Conservation (phyloP, 2,329 filamentous ascomycete species). For the Xylaria sp. region DNA sequence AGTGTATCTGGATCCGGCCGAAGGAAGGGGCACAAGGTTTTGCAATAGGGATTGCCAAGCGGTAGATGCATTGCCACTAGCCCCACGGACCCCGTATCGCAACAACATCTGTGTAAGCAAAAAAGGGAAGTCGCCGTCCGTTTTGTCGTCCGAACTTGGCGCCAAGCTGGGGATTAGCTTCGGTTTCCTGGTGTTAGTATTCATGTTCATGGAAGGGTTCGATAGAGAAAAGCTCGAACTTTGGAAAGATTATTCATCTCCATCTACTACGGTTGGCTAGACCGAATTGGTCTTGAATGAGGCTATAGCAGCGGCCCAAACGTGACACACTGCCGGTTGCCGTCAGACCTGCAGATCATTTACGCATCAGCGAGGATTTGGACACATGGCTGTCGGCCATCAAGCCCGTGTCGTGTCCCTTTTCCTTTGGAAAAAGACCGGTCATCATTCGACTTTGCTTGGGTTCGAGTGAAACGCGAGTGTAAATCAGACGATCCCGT, state of each 20-base stretch:
- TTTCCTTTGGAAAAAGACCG: background rate
- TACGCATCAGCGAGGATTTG: conserved; percentile 30
- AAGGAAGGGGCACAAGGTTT: background rate
- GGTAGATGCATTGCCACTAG: conserved; percentile 16
- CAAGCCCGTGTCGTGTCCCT: conserved; percentile 12
- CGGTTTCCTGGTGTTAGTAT: background rate
- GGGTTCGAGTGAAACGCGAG: background rate
- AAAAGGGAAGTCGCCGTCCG: background rate
- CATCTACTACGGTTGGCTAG: background rate
- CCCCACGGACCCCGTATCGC: conserved; percentile 18
- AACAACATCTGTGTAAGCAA: background rate
- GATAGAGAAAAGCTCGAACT: background rate
- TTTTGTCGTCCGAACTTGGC: background rate
- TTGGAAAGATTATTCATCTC: background rate
- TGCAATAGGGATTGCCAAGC: conserved; percentile 21
- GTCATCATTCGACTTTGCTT: conserved; percentile 16
- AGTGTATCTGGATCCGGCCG: conserved; percentile 31
- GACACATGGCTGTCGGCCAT: conserved; percentile 35
- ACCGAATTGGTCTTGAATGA: conserved; percentile 17
- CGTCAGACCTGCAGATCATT: conserved; percentile 34
- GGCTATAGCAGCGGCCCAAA: conserved; percentile 32
- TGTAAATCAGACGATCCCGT: background rate
- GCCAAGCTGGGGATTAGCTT: background rate
- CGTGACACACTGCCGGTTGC: conserved; percentile 31
- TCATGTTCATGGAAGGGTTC: background rate